A percentile compares a stretch with the other conserved stretches of the same genome.
Evolutionary conservation across 1,139 yeast species (phyloP).

Genomic region (Kurtzmaniella natalensis): DNA sequence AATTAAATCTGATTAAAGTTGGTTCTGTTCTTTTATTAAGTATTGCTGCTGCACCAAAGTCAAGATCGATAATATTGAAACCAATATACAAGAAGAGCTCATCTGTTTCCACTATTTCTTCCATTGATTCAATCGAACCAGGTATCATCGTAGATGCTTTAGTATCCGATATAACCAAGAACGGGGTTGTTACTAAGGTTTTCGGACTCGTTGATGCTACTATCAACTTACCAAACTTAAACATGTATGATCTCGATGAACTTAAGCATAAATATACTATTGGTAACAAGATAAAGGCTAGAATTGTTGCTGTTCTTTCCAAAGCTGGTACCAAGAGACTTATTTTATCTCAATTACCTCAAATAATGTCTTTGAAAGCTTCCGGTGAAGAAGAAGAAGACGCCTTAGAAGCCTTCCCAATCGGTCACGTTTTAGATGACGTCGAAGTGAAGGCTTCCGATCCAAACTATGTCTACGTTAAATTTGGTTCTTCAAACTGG

Average conservation of each 20-base stretch:
- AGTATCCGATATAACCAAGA: conserved; percentile 52
- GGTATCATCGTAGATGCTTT: conserved; percentile 78
- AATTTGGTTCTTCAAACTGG: conserved; percentile 51
- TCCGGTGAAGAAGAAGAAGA: conserved; percentile 9
- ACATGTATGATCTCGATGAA: conserved; percentile 42
- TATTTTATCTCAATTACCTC: conserved; percentile 61
- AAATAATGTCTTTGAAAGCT: conserved; percentile 31
- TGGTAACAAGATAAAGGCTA: conserved; percentile 64
- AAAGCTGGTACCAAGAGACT: conserved; percentile 58
- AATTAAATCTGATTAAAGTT: conserved; percentile 10
- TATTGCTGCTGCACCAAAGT: conserved; percentile 36
- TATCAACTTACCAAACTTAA: conserved; percentile 62
- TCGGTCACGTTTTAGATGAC: conserved; percentile 66
- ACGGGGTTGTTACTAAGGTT: conserved; percentile 63
- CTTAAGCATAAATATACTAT: conserved; percentile 58
- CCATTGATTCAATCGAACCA: conserved; percentile 77
- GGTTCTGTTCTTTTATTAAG: conserved; percentile 52
- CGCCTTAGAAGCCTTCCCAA: conserved; percentile 67
- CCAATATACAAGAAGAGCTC: conserved; percentile 36
- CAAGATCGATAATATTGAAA: conserved; percentile 63
- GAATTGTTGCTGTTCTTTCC: conserved; percentile 60
- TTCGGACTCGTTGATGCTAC: conserved; percentile 77
- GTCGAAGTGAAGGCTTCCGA: conserved; percentile 59
- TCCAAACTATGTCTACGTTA: conserved; percentile 50
- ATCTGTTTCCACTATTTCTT: conserved; percentile 51